Evolutionary conservation across 2,329 filamentous ascomycete genomes (phyloP).

Genomic region (Chrysoporthe deuterocubensis): DNA sequence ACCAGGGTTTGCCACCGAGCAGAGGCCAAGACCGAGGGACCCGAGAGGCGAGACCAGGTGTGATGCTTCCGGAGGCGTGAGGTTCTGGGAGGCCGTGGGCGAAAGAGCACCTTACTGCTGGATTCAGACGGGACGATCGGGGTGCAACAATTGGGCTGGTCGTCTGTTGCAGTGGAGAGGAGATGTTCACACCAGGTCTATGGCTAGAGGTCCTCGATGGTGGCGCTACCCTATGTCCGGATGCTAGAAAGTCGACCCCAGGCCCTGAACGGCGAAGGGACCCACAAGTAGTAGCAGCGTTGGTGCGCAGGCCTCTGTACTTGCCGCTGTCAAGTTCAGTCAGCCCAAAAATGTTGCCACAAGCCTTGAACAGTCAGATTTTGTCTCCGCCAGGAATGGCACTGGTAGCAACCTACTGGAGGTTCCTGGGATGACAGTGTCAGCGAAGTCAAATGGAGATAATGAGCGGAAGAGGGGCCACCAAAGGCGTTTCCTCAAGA

Average conservation of each 20-base stretch:
- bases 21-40: slow-evolving; percentile 9
- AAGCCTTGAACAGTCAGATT: not conserved
- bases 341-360: slow-evolving; percentile 5
- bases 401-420: slow-evolving; percentile 12
- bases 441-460: not conserved
- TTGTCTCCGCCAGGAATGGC: not conserved
- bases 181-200: slow-evolving; percentile 9
- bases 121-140: slow-evolving; percentile 1
- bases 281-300: slow-evolving; percentile 13
- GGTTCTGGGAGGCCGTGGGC: slow-evolving; percentile 1
- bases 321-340: slow-evolving; percentile 14
- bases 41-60: slow-evolving; percentile 6
- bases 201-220: slow-evolving; percentile 11
- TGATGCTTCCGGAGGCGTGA: not conserved
- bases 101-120: slow-evolving; percentile 6
- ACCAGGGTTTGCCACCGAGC: not conserved
- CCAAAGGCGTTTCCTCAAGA: not conserved
- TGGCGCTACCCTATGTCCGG: slow-evolving; percentile 16
- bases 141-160: slow-evolving; percentile 11
- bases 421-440: not conserved
- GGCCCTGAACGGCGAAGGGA: slow-evolving; percentile 5
- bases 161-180: slow-evolving; percentile 16
- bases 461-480: not conserved
- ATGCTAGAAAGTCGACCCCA: slow-evolving; percentile 10
- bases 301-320: slow-evolving; percentile 12